These are phyloP conservation scores for Kwoniella bestiolae DNA, from an alignment of 768 basidiomycete species.

Conservation along the genomic window DNA sequence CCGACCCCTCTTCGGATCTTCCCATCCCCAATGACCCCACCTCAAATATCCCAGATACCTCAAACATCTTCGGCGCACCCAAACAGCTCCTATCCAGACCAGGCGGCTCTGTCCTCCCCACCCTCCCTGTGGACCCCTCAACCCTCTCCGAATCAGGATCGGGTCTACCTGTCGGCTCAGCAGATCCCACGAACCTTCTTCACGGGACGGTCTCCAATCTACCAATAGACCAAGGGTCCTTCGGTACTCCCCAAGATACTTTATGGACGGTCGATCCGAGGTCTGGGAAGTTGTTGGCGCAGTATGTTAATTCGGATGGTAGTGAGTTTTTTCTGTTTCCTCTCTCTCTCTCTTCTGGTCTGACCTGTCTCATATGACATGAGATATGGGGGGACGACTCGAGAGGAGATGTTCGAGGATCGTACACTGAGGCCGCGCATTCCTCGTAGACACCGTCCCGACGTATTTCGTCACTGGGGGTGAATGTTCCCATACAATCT, in stretches of 20 bases:
- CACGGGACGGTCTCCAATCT: constrained; percentile 3
- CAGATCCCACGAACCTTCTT: constrained; percentile 7
- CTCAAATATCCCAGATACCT: background rate
- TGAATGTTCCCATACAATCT: constrained; percentile 38
- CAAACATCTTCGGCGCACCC: background rate
- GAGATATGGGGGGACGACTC: too few relatives aligned
- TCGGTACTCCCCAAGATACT: constrained; percentile 19
- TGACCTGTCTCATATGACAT: background rate
- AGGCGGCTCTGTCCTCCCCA: constrained; percentile 10
- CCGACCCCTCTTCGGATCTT: too few relatives aligned
- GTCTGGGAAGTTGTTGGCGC: constrained; percentile 11
- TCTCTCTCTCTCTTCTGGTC: background rate
- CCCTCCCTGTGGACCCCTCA: background rate
- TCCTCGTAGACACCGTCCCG: constrained; percentile 31
- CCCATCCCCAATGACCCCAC: background rate
- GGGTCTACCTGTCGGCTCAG: background rate
- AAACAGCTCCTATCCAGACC: constrained; percentile 16
- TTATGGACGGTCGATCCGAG: constrained; percentile 22
- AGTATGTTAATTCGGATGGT: constrained; percentile 26
- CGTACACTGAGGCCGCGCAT: too few relatives aligned
- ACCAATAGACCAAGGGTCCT: background rate
- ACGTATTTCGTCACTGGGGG: constrained; percentile 45
- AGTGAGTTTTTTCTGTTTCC: constrained; percentile 15
- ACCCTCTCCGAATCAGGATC: background rate
- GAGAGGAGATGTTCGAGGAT: too few relatives aligned